Conservation (phyloP, 2,329 filamentous ascomycete genomes). For the Botrytis byssoidea region DNA sequence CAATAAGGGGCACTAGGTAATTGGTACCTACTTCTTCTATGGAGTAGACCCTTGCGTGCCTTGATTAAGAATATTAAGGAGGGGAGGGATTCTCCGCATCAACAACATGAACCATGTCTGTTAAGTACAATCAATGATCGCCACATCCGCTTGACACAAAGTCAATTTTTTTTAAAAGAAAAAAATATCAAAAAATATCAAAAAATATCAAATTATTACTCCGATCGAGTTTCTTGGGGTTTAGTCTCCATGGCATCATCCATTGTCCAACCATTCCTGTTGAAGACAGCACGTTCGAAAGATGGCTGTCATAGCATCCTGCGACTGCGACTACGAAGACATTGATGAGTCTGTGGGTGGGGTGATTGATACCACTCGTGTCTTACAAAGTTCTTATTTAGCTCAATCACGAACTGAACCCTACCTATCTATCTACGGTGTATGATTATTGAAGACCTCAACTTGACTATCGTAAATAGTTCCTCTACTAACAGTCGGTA, state of each 20-base stretch:
- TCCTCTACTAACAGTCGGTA: not conserved
- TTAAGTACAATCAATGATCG: not conserved
- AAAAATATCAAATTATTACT: not conserved
- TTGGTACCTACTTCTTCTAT: not conserved
- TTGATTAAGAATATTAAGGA: not conserved
- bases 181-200: no score
- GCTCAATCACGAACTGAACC: not conserved
- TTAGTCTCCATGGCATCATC: not conserved
- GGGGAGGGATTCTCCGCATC: slow-evolving; percentile 17
- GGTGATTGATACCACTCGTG: not conserved
- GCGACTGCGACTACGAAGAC: not conserved
- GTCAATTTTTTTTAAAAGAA: not conserved
- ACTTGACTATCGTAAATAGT: not conserved
- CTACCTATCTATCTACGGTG: not conserved
- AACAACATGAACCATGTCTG: not conserved
- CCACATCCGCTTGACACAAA: not conserved
- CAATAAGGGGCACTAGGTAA: not conserved
- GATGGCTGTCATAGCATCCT: not conserved
- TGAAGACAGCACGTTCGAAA: not conserved
- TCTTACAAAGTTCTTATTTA: not conserved
- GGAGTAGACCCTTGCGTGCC: not conserved
- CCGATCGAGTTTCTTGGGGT: not conserved
- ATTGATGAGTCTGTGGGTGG: no score
- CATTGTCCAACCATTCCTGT: not conserved
- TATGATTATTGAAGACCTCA: not conserved